Evolutionary conservation across 306 rosid genomes (phyloP).

Genomic region (Arachis stenosperma): DNA sequence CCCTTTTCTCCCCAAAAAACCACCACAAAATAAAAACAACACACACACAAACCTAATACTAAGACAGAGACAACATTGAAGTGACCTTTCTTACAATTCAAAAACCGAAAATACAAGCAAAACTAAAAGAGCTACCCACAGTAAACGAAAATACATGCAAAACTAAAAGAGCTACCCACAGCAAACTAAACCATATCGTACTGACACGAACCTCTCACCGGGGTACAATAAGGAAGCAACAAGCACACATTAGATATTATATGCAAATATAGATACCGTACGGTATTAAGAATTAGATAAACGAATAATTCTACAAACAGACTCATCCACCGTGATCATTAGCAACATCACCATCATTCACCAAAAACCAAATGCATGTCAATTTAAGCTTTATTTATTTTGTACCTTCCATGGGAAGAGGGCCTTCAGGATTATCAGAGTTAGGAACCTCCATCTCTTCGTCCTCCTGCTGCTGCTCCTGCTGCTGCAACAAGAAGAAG

Average conservation of each 20-base stretch:
- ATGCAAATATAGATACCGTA: background rate
- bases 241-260: background rate
- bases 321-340: background rate
- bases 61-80: too few species aligned
- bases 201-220: background rate
- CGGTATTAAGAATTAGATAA: background rate
- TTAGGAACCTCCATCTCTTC: conserved; percentile 55
- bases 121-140: too few species aligned
- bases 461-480: conserved; percentile 45
- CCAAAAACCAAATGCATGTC: background rate
- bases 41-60: background rate
- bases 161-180: background rate
- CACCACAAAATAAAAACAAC: background rate
- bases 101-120: background rate
- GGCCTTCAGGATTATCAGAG: conserved; percentile 45
- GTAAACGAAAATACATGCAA: background rate
- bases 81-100: background rate
- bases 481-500: conserved; percentile 26
- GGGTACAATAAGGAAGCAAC: background rate
- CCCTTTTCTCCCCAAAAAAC: background rate
- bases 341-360: background rate
- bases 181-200: background rate
- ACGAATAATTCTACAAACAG: background rate
- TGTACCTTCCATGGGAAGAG: conserved; percentile 57
- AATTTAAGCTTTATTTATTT: background rate